Evolutionary conservation across 2,329 filamentous ascomycete genomes (phyloP), one percentile per base, ranked within the genome.

Genomic region (Penicillium sp.): DNA sequence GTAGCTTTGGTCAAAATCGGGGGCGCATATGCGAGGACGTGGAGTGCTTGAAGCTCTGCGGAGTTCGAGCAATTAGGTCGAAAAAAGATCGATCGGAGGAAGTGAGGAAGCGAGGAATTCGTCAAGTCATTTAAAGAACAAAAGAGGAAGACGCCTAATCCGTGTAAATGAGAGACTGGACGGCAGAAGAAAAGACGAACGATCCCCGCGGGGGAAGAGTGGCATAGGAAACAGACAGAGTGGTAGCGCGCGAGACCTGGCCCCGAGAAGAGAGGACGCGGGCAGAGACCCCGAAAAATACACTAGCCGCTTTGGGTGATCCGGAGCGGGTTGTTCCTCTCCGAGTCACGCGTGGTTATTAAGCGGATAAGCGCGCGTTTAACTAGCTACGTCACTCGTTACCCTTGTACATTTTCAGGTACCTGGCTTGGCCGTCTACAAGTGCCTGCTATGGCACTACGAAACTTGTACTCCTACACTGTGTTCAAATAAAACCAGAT

Each of bases 201-300:
- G 49, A 56, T 46, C 41, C 43, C 53, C 49, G 52, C 40, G 47
- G 45, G 15, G 49, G 46, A 53, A 52, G 49, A 38, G 39, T 52
- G 45, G 47, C 49, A 46, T 45, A 29, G 28, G 28, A 9, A 29
- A 29, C 10, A 53, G 47, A 56, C 50, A 57, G 58, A 58, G 59
- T 50, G 53, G 53, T 55, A 64, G 59, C 38, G 38, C 38, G 38
- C 38, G 38, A 40, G 38, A 40, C 38, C 37, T 39, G 37, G 37
- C 37, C 37, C 38, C 23, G 38, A 40, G 38, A 40, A 24, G 38
- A 40, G 25, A 20, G 38, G 57, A 67, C 66, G 67, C 66, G 66
- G 66, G 66, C 64, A 67, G 47, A 69, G 67, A 71, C 68, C 66
- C 68, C 67, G 65, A 69, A 67, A 38, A 48, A 55, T 44, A 60